These are phyloP conservation scores for Akanthomyces dipterigenus DNA, from an alignment of 2,329 filamentous ascomycete species.

Conservation along the genomic window DNA sequence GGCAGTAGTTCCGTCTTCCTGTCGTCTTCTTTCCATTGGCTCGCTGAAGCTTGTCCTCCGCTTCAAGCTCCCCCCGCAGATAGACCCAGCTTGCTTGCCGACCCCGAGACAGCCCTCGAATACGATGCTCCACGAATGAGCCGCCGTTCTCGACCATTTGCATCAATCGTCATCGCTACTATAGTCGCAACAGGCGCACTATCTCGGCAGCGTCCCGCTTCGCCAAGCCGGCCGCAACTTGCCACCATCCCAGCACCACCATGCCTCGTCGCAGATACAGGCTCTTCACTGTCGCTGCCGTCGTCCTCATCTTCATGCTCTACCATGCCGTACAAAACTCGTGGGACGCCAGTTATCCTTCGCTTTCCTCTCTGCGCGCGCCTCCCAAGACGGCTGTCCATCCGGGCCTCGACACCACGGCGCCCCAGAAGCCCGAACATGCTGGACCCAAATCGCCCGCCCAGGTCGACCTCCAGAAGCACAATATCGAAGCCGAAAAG, in stretches of 20 bases:
- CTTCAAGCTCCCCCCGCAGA: background rate
- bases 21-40: background rate
- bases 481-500: background rate
- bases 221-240: background rate
- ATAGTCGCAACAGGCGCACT: background rate
- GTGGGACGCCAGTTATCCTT: conserved; percentile 22
- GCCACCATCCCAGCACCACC: conserved; percentile 15
- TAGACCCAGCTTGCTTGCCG: background rate
- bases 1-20: background rate
- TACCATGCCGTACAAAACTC: conserved; percentile 42
- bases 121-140: background rate
- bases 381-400: conserved; percentile 1
- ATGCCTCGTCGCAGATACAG: conserved; percentile 59
- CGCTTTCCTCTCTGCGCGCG: background rate
- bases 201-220: background rate
- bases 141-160: background rate
- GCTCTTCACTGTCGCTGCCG: conserved; percentile 49
- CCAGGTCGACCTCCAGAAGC: background rate
- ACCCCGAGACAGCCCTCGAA: background rate
- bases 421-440: background rate
- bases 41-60: background rate
- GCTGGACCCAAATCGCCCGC: background rate
- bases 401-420: background rate
- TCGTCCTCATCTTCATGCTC: conserved; percentile 48
- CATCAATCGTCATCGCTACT: background rate